phyloP scores from a whole-genome alignment of 345 rosid species.

The Acer campestre region DNA sequence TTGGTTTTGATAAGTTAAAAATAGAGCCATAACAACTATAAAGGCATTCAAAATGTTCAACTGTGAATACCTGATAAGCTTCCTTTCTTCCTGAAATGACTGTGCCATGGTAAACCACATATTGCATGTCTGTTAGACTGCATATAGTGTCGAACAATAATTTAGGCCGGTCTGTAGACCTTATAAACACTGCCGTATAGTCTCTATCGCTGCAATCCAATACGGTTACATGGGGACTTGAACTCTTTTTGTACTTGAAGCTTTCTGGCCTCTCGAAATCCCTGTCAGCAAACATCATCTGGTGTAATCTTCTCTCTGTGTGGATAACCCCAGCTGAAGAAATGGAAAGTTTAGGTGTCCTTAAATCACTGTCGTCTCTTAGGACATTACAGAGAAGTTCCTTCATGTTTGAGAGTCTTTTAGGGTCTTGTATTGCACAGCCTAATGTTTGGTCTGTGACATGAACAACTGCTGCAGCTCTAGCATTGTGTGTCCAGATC shows the following conservation, averaged over 20 bases:
- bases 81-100: slow-evolving; percentile 39
- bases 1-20: background rate
- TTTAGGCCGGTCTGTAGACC: slow-evolving; percentile 44
- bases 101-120: slow-evolving; percentile 52
- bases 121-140: slow-evolving; percentile 54
- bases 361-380: slow-evolving; percentile 23
- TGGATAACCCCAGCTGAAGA: slow-evolving; percentile 33
- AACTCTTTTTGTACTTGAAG: background rate
- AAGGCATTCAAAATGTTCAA: slow-evolving; percentile 1
- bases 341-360: slow-evolving; percentile 30
- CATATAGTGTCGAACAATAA: slow-evolving; percentile 46
- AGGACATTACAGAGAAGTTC: slow-evolving; percentile 40
- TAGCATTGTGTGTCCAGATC: slow-evolving; percentile 56
- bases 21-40: background rate
- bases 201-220: slow-evolving; percentile 42
- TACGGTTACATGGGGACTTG: slow-evolving; percentile 37
- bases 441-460: slow-evolving; percentile 42
- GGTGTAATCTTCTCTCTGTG: slow-evolving; percentile 48
- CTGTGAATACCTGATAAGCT: slow-evolving; percentile 48
- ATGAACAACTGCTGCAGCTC: slow-evolving; percentile 48
- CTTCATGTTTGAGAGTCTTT: slow-evolving; percentile 37
- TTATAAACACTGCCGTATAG: slow-evolving; percentile 44
- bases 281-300: slow-evolving; percentile 51
- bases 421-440: slow-evolving; percentile 38
- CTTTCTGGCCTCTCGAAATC: slow-evolving; percentile 45